These are phyloP conservation scores for Malus sylvestris DNA, from an alignment of 306 rosid genomes.

Conservation along the genomic window DNA sequence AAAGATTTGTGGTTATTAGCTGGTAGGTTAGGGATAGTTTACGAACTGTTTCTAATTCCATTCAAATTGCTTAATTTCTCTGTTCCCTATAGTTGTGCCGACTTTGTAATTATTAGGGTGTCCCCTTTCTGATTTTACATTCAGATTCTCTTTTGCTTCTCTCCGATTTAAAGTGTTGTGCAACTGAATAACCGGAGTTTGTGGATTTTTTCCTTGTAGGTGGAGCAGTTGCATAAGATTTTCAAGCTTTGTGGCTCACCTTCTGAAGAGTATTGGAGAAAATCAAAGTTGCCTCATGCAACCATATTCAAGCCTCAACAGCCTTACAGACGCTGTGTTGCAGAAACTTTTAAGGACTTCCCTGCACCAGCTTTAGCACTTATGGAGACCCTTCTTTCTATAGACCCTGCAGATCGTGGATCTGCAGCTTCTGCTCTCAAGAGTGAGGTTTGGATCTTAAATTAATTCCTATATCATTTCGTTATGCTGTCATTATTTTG, in stretches of 20 bases:
- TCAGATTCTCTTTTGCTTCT: neutral
- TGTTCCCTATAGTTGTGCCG: neutral
- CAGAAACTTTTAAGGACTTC: conserved; percentile 80
- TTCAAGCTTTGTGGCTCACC: conserved; percentile 95
- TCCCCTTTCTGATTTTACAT: neutral
- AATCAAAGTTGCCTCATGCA: conserved; percentile 91
- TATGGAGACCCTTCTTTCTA: conserved; percentile 68
- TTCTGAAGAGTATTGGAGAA: conserved; percentile 90
- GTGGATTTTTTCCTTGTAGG: conserved; percentile 41
- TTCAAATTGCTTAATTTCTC: no score
- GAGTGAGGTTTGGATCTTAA: conserved; percentile 57
- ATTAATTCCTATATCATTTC: neutral
- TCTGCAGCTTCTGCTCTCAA: conserved; percentile 72
- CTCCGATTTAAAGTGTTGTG: neutral
- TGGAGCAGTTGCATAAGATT: conserved; percentile 88
- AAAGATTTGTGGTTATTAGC: neutral
- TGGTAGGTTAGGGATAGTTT: neutral
- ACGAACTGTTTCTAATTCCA: neutral
- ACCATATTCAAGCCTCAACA: conserved; percentile 93
- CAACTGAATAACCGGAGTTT: conserved; percentile 3
- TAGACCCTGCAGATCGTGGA: conserved; percentile 91
- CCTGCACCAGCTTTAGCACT: conserved; percentile 73
- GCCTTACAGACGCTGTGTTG: conserved; percentile 76
- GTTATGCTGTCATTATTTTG: neutral
- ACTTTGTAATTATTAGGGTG: neutral